Conservation (phyloP, 352 stramenopile species). For the Saprolegnia diclina region DNA sequence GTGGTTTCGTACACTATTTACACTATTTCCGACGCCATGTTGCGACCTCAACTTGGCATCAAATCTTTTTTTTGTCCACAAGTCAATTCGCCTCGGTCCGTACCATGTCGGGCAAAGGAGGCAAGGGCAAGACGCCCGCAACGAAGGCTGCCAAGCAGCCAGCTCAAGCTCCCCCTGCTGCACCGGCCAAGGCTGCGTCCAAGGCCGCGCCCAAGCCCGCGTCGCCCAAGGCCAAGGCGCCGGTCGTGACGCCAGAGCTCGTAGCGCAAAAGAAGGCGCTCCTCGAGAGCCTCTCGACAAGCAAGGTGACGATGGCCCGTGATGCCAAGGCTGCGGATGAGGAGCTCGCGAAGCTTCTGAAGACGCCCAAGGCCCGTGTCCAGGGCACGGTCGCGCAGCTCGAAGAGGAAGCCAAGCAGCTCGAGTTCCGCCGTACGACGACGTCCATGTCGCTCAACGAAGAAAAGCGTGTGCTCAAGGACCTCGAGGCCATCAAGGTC, state of each 20-base stretch:
- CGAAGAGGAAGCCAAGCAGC: slow-evolving; percentile 47
- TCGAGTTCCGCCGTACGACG: slow-evolving; percentile 58
- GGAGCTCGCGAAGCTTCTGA: slow-evolving; percentile 61
- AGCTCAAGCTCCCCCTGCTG: neutral
- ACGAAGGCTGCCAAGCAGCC: neutral
- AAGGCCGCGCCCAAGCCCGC: slow-evolving; percentile 6
- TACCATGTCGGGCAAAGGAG: slow-evolving; percentile 2
- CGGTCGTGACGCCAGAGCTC: neutral
- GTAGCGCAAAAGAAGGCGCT: neutral
- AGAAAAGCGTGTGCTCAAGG: slow-evolving; percentile 62
- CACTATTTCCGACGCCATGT: slow-evolving; percentile 4
- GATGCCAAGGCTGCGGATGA: slow-evolving; percentile 39
- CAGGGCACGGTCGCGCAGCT: slow-evolving; percentile 48
- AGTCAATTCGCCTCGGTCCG: slow-evolving; percentile 3
- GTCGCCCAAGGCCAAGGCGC: slow-evolving; percentile 4
- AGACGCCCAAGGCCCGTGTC: slow-evolving; percentile 55
- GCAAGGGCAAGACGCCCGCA: slow-evolving; percentile 5
- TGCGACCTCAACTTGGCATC: neutral
- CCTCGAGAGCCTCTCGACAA: neutral
- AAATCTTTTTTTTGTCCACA: slow-evolving; percentile 22
- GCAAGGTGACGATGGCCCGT: slow-evolving; percentile 18
- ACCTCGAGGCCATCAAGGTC: slow-evolving; percentile 57
- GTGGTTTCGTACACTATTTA: too few species aligned
- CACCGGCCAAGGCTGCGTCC: neutral
- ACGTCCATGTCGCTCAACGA: slow-evolving; percentile 68